phyloP scores from a whole-genome alignment of 2,329 filamentous ascomycete genomes.

The Penicillium sp. region DNA sequence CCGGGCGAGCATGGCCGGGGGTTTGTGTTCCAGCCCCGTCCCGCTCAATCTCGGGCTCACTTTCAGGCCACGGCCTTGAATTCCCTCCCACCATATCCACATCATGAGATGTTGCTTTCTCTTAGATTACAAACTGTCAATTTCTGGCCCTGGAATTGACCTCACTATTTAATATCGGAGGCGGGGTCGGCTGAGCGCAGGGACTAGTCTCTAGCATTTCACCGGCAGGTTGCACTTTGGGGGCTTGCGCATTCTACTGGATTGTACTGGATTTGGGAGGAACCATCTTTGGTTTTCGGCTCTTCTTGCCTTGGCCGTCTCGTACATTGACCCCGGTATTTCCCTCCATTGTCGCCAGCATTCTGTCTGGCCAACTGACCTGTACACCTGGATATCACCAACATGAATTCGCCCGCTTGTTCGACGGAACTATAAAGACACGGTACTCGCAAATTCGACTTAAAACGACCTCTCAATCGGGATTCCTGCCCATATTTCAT shows the following conservation, averaged over 20 bases:
- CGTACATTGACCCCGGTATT: slow-evolving; percentile 8
- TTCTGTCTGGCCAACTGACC: background rate
- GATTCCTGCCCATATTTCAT: slow-evolving; percentile 1
- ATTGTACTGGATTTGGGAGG: background rate
- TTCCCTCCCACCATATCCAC: background rate
- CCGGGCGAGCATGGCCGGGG: background rate
- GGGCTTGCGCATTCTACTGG: background rate
- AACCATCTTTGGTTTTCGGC: background rate
- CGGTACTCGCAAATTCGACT: background rate
- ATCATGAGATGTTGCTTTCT: slow-evolving; percentile 3
- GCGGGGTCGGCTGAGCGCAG: background rate
- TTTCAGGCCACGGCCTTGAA: slow-evolving; percentile 1
- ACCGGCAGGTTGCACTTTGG: background rate
- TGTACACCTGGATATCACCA: background rate
- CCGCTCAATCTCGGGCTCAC: slow-evolving; percentile 7
- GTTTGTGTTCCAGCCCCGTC: slow-evolving; percentile 5
- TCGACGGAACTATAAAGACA: background rate
- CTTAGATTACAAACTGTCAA: slow-evolving; percentile 4
- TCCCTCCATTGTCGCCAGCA: background rate
- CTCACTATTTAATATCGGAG: slow-evolving; percentile 1
- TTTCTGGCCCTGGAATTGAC: background rate
- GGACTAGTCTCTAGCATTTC: slow-evolving; percentile 4
- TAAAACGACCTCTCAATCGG: background rate
- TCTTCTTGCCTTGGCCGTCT: background rate
- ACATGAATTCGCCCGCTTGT: background rate